Conservation (phyloP, 345 rosid species). For the Brassica carinata region DNA sequence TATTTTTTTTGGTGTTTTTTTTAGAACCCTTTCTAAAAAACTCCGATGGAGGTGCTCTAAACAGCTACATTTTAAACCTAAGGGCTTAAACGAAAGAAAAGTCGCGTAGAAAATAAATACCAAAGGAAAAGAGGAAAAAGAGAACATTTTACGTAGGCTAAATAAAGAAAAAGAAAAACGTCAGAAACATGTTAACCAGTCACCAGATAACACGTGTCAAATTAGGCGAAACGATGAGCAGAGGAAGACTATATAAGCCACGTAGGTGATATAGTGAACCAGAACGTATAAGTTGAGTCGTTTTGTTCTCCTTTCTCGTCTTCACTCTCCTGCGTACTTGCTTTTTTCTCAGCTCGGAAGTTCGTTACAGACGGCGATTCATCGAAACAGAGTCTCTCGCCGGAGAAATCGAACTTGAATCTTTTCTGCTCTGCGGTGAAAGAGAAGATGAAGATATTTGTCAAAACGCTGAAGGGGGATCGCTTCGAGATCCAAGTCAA, state of each 20-base stretch:
- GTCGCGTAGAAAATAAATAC: too few species aligned
- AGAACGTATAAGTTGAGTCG: not conserved
- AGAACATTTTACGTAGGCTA: not conserved
- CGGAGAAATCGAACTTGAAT: not conserved
- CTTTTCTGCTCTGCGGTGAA: not conserved
- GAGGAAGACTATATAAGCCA: not conserved
- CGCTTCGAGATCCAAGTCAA: conserved; percentile 50
- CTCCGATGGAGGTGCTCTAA: too few species aligned
- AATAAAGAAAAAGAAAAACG: too few species aligned
- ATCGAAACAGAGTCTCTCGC: not conserved
- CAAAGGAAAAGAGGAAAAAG: too few species aligned
- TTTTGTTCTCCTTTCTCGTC: not conserved
- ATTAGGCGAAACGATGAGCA: not conserved
- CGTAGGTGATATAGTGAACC: not conserved
- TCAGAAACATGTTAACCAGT: not conserved
- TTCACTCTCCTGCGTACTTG: not conserved
- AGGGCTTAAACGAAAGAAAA: too few species aligned
- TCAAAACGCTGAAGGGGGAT: conserved; percentile 47
- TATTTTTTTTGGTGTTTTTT: too few species aligned
- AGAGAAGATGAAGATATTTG: conserved; percentile 43
- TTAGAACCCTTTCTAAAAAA: too few species aligned
- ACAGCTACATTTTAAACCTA: too few species aligned
- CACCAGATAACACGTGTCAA: not conserved
- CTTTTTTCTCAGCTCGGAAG: not conserved
- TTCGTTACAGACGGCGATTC: not conserved